Percentiles rank a stretch among this genome's conserved stretches.
phyloP scores from a whole-genome alignment of 2,329 filamentous ascomycete species.

The Phialemonium atrogriseum region DNA sequence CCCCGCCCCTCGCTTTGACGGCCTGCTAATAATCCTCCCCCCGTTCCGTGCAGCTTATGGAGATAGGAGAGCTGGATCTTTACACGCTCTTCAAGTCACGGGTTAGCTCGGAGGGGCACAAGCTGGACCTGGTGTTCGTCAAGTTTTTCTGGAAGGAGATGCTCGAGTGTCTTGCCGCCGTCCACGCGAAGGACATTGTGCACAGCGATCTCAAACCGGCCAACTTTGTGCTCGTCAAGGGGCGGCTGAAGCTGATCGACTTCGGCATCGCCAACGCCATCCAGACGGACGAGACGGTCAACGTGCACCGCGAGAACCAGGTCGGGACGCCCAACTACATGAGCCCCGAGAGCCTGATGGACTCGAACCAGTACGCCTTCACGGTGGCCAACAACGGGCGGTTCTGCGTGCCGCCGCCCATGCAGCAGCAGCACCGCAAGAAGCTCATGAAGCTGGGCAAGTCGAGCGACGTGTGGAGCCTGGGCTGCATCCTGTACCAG shows the following conservation, averaged over 20 bases:
- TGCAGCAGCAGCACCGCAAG: constrained; percentile 23
- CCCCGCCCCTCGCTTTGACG: neutral
- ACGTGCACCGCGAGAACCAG: constrained; percentile 92
- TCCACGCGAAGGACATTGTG: constrained; percentile 86
- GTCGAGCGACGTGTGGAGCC: constrained; percentile 89
- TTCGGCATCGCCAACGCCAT: constrained; percentile 98
- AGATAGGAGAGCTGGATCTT: constrained; percentile 91
- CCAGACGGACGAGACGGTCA: constrained; percentile 89
- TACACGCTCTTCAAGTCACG: constrained; percentile 73
- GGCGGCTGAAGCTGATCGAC: constrained; percentile 89
- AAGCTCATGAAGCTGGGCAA: constrained; percentile 88
- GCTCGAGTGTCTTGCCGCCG: constrained; percentile 86
- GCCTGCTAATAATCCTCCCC: neutral
- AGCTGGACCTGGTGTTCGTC: constrained; percentile 81
- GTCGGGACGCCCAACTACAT: constrained; percentile 98
- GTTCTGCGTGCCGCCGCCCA: constrained; percentile 24
- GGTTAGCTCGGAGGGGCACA: constrained; percentile 62
- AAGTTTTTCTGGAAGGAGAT: constrained; percentile 99
- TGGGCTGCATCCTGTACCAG: constrained; percentile 95
- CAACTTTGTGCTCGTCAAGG: constrained; percentile 90
- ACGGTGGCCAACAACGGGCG: constrained; percentile 30
- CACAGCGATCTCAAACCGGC: constrained; percentile 96
- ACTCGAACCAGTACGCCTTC: constrained; percentile 55
- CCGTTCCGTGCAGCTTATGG: constrained; percentile 63
- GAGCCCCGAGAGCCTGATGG: constrained; percentile 89